Base-by-base conservation (phyloP, 305 asterid species). In the Euphrasia arctica region DNA sequence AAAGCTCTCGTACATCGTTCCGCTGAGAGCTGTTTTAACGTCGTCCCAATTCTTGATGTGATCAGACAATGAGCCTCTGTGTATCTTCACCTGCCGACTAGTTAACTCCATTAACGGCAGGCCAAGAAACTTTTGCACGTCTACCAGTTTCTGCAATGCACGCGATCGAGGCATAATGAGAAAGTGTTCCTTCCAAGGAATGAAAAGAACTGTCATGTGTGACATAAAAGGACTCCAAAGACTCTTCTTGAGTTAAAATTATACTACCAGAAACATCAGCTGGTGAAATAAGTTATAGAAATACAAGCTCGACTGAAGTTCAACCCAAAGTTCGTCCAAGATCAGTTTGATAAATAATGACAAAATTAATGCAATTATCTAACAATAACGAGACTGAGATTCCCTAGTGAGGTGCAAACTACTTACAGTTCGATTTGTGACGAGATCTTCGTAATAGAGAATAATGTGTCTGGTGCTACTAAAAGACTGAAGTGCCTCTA, bases 61-160 rank as follows among this genome's bases (percentile, higher is more conserved):
- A 9, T 82, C 83, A 7, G 77, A 70, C 57, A 88, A 67, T 25
- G 85, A 68, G 48, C 97, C 97, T 70, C 65, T 76, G 80, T 91
- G 97, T 84, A 91, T 91, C 83, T 91, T 91, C 2, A 91, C 93
- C 76, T 91, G 97, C 12, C 81, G 80, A 64, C 97, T 88, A 5
- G 67, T 83, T 71, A 91, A 74, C 52, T 69, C 75, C 91, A 80
- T 77, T 47, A 9, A 42, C 5, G 97, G 96, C 62, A 91, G 49
- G 66, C 83, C 83, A 39, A 91, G 74, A 74, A 91, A 91, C 64
- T 77, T 63, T 59, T 78, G 88, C 52, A 84, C 86, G 0, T 86
- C 91, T 25, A 32, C 65, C 66, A 88, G 72, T 77, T 86, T 91
- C 96, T 91, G 86, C 65, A 76, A 58, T 29, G 22, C 27, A 50